Conservation (phyloP, 1,284 basidiomycete species). For the Rhodotorula sp. region DNA sequence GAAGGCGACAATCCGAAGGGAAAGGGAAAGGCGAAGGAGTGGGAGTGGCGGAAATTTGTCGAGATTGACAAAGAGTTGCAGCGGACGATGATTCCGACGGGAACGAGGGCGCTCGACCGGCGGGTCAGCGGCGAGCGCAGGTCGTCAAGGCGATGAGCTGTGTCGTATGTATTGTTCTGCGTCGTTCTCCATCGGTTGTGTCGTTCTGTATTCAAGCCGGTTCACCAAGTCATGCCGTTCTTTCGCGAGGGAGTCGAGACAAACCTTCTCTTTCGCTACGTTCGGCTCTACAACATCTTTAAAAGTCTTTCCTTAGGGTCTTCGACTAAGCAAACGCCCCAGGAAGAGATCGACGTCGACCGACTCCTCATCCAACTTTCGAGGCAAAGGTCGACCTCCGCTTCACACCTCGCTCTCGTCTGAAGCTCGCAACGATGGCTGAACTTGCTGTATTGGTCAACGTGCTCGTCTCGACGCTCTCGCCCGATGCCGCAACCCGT, state of each 20-base stretch:
- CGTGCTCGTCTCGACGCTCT: constrained; percentile 31
- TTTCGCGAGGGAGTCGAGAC: no score
- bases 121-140: constrained; percentile 16
- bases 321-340: no score
- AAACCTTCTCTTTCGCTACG: no score
- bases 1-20: not conserved
- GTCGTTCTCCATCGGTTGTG: not conserved
- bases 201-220: not conserved
- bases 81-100: constrained; percentile 1
- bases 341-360: no score
- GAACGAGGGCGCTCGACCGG: constrained; percentile 14
- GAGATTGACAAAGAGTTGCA: constrained; percentile 9
- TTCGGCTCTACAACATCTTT: no score
- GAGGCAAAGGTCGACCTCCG: not conserved
- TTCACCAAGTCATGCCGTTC: no score
- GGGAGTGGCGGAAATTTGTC: constrained; percentile 3
- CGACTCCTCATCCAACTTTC: not conserved
- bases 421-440: not conserved
- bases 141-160: not conserved
- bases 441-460: constrained; percentile 19
- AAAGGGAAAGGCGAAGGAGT: constrained; percentile 4
- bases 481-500: constrained; percentile 48
- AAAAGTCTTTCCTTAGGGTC: no score
- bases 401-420: not conserved
- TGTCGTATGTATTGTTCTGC: not conserved